Percentiles rank a stretch among this genome's conserved stretches.
phyloP scores from a whole-genome alignment of 139 green algal species.

The Pleodorina starrii region DNA sequence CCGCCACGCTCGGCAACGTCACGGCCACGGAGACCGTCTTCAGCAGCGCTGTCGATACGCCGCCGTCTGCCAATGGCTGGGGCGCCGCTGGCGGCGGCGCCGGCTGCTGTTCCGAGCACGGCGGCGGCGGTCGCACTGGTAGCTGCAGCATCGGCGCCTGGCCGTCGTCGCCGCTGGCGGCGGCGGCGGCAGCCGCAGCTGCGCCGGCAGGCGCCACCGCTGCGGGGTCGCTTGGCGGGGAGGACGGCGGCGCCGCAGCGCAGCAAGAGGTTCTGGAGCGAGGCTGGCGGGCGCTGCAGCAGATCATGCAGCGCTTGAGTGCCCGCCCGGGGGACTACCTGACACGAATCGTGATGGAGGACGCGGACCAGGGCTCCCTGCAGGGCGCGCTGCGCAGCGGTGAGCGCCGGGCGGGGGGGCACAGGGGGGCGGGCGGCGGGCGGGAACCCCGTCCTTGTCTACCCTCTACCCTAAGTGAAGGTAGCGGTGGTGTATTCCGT shows the following conservation, averaged over 20 bases:
- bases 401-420: not conserved
- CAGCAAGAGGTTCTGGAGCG: conserved; percentile 1
- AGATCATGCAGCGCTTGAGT: conserved; percentile 27
- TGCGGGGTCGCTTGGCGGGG: not conserved
- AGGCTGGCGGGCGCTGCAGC: conserved; percentile 31
- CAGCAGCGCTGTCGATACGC: not conserved
- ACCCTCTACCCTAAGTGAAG: too few species aligned
- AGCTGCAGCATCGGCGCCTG: not conserved
- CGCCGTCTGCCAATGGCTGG: not conserved
- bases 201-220: not conserved
- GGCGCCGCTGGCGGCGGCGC: too few species aligned
- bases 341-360: conserved; percentile 38
- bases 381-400: not conserved
- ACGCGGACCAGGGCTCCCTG: conserved; percentile 37
- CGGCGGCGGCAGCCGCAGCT: not conserved
- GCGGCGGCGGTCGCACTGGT: too few species aligned
- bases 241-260: not conserved
- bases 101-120: too few species aligned
- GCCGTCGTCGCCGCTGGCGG: not conserved
- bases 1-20: not conserved
- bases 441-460: too few species aligned
- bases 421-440: too few species aligned
- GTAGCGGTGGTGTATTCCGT: too few species aligned
- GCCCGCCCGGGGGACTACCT: conserved; percentile 24
- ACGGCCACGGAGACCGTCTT: not conserved